Evolutionary conservation across 345 rosid genomes (phyloP), one percentile per base, ranked within the genome.

Genomic region (Eutrema yunnanense): DNA sequence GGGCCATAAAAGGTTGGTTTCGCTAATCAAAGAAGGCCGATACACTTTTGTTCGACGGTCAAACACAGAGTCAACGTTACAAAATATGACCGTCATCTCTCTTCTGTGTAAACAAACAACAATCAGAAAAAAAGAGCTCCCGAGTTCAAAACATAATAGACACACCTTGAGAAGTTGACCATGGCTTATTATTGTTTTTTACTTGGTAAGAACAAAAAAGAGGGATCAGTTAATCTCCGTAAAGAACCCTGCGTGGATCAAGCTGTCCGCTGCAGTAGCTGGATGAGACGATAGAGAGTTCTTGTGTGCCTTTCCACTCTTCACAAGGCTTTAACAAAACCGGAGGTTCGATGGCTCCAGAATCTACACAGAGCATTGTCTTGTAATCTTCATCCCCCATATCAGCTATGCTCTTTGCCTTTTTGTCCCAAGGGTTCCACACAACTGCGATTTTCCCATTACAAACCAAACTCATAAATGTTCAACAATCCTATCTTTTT

Each of bases 381-480:
- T 86, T 88, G 84, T 94, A 94, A 71, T 91, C 96, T 71, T 86
- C 97, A 53, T 86, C 95, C 33, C 97, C 97, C 82, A 94, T 57
- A 63, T 94, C 98, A 12, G 83, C 79, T 67, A 94, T 85, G 16
- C 85, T 82, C 82, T 85, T 94, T 30, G 92, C 89, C 86, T 78
- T 91, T 67, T 80, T 89, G 83, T 88, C 90, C 98, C 98, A 91
- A 27, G 98, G 98, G 81, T 91, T 94, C 98, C 96, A 91, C 36
- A 89, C 87, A 79, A 73, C 97, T 94, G 86, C 80, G 71, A 49
- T 78, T 43, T 71, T 41, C 65, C 33, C 72, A 9, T 50, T 43
- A 59, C n/a, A 19, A 57, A 48, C 49, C 64, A 61, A 14, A 19
- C 32, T 37, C 62, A 38, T 22, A n/a, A 34, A 50, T 3, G 10